phyloP scores from a whole-genome alignment of 768 basidiomycete genomes.

The Harrya chromipes region DNA sequence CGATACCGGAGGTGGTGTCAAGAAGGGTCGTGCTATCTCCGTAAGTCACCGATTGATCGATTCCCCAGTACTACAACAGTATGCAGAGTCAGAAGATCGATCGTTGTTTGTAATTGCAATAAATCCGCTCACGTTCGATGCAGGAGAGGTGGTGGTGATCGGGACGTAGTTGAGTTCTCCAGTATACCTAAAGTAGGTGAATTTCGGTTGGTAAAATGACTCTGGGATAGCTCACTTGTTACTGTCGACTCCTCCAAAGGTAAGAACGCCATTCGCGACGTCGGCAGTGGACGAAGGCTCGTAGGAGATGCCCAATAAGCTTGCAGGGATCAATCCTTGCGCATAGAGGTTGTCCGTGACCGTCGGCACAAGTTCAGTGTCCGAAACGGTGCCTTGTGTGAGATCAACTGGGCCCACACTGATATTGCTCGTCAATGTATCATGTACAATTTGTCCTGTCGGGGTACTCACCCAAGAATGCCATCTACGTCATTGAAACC shows the following conservation, averaged over 20 bases:
- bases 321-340: constrained; percentile 43
- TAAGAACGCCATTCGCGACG: constrained; percentile 50
- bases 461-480: constrained; percentile 42
- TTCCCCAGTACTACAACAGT: constrained; percentile 44
- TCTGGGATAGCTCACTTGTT: constrained; percentile 33
- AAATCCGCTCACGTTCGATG: constrained; percentile 27
- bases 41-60: constrained; percentile 39
- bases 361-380: constrained; percentile 43
- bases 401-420: constrained; percentile 53
- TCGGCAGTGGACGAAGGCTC: constrained; percentile 40
- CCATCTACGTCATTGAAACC: constrained; percentile 51
- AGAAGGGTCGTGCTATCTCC: constrained; percentile 34
- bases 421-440: background rate
- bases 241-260: constrained; percentile 50
- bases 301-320: constrained; percentile 52
- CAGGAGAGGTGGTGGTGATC: constrained; percentile 46
- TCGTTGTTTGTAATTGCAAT: background rate
- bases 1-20: constrained; percentile 41
- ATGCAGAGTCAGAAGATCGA: background rate
- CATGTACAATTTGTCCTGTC: background rate
- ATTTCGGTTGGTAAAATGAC: background rate
- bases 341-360: constrained; percentile 55
- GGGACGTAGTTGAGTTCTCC: constrained; percentile 37
- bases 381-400: constrained; percentile 42
- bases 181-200: constrained; percentile 24